Conservation (phyloP, 495 filamentous ascomycete genomes). For the Talaromyces proteolyticus region DNA sequence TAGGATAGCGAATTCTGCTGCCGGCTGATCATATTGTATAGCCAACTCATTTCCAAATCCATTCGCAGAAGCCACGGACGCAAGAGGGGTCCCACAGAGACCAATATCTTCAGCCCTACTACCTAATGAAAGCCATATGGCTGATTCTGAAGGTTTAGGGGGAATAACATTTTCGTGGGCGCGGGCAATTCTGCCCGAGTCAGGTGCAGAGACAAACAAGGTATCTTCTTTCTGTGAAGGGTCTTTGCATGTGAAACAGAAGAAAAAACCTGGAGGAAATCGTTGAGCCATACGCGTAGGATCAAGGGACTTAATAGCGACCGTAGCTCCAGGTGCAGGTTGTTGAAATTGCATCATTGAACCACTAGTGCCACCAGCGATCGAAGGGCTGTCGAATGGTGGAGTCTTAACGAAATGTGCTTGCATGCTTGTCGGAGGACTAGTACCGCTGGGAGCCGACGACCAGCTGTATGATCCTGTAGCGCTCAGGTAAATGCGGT, state of each 20-base stretch:
- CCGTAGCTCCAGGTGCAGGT: slow-evolving; percentile 19
- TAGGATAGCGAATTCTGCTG: slow-evolving; percentile 80
- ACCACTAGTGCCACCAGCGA: slow-evolving; percentile 12
- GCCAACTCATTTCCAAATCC: slow-evolving; percentile 96
- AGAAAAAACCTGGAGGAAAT: slow-evolving; percentile 85
- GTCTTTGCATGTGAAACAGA: slow-evolving; percentile 65
- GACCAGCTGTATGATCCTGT: slow-evolving; percentile 69
- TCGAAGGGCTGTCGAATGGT: slow-evolving; percentile 43
- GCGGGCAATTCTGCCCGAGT: slow-evolving; percentile 70
- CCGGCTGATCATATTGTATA: slow-evolving; percentile 79
- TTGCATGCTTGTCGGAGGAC: slow-evolving; percentile 90
- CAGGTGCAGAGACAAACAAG: slow-evolving; percentile 81
- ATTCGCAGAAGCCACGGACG: slow-evolving; percentile 58
- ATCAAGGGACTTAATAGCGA: slow-evolving; percentile 40
- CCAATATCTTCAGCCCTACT: slow-evolving; percentile 72
- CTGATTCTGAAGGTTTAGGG: slow-evolving; percentile 59
- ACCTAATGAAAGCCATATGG: slow-evolving; percentile 64
- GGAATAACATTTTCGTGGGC: slow-evolving; percentile 45
- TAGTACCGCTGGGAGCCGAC: slow-evolving; percentile 44
- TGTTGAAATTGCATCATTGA: slow-evolving; percentile 14
- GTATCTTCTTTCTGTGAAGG: slow-evolving; percentile 46
- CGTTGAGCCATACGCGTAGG: slow-evolving; percentile 54
- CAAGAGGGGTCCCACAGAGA: slow-evolving; percentile 61
- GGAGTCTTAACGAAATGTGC: slow-evolving; percentile 93
- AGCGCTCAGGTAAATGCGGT: slow-evolving; percentile 85